phyloP scores from a whole-genome alignment of 1,284 basidiomycete genomes.

The Sporisorium sorghi region DNA sequence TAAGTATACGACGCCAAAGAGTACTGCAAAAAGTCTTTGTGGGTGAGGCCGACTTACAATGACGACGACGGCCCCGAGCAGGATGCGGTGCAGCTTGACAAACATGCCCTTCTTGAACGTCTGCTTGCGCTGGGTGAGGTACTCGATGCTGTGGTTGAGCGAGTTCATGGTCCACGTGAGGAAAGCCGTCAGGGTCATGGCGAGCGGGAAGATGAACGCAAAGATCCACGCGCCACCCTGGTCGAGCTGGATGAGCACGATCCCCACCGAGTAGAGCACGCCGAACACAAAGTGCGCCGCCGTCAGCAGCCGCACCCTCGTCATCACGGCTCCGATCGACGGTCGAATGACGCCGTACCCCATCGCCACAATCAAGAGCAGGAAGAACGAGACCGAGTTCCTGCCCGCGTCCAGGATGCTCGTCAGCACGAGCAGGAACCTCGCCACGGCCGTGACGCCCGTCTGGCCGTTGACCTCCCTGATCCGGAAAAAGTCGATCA shows the following conservation, averaged over 20 bases:
- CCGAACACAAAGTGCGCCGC: constrained; percentile 92
- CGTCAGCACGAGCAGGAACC: constrained; percentile 61
- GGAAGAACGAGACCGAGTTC: constrained; percentile 93
- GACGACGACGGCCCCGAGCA: constrained; percentile 84
- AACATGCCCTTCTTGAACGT: constrained; percentile 69
- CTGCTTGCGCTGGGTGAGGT: constrained; percentile 63
- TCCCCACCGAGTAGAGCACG: constrained; percentile 74
- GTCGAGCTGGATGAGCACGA: constrained; percentile 79
- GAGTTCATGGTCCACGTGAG: constrained; percentile 80
- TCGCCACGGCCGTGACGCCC: constrained; percentile 53
- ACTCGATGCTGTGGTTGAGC: constrained; percentile 62
- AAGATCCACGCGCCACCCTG: constrained; percentile 69
- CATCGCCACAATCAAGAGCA: constrained; percentile 83
- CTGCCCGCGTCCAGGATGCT: constrained; percentile 87
- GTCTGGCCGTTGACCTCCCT: constrained; percentile 41
- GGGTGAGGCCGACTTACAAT: constrained; percentile 72
- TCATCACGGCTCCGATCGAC: constrained; percentile 81
- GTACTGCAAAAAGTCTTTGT: no score
- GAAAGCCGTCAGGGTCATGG: constrained; percentile 92
- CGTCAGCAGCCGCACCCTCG: constrained; percentile 80
- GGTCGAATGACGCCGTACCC: constrained; percentile 73
- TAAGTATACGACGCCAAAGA: constrained; percentile 1
- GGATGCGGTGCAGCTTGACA: constrained; percentile 81
- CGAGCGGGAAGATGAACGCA: constrained; percentile 83
- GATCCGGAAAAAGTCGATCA: constrained; percentile 64